Conservation (phyloP, 768 basidiomycete genomes). For the Megacollybia marginata region DNA sequence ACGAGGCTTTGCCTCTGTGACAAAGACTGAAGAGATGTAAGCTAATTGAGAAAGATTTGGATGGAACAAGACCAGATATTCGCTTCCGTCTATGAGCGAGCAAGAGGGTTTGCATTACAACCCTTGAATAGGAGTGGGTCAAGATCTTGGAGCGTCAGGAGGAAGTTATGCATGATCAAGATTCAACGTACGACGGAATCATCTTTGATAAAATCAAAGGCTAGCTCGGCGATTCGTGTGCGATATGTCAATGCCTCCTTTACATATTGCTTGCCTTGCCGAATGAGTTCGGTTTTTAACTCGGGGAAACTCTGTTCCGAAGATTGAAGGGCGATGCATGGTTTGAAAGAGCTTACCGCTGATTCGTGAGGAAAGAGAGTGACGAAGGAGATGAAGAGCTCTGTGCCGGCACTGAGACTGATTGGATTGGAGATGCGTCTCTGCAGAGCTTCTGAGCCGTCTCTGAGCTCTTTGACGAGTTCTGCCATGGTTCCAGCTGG, state of each 20-base stretch:
- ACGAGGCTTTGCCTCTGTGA: slow-evolving; percentile 90
- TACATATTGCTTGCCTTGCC: slow-evolving; percentile 73
- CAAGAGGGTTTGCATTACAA: slow-evolving; percentile 89
- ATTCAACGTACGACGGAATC: slow-evolving; percentile 67
- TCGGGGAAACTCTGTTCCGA: slow-evolving; percentile 67
- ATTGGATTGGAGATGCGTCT: slow-evolving; percentile 67
- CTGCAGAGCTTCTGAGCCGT: slow-evolving; percentile 61
- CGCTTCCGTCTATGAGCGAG: slow-evolving; percentile 87
- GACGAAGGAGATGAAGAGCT: slow-evolving; percentile 86
- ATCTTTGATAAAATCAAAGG: slow-evolving; percentile 92
- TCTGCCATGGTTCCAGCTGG: slow-evolving; percentile 91
- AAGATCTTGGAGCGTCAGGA: slow-evolving; percentile 57
- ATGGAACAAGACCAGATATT: slow-evolving; percentile 54
- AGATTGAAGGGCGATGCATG: not conserved
- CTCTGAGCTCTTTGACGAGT: slow-evolving; percentile 75
- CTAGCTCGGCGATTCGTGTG: slow-evolving; percentile 80
- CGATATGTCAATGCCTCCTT: slow-evolving; percentile 78
- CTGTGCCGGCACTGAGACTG: slow-evolving; percentile 82
- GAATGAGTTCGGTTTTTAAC: slow-evolving; percentile 76
- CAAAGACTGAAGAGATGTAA: slow-evolving; percentile 62
- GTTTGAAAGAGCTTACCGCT: slow-evolving; percentile 41
- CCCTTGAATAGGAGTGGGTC: slow-evolving; percentile 94
- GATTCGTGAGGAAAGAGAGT: slow-evolving; percentile 79
- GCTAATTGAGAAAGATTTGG: slow-evolving; percentile 8
- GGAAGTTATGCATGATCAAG: slow-evolving; percentile 4